A percentile compares a stretch with the other conserved stretches of the same genome.
phyloP scores from a whole-genome alignment of 768 basidiomycete species.

The Tremella fuciformis region DNA sequence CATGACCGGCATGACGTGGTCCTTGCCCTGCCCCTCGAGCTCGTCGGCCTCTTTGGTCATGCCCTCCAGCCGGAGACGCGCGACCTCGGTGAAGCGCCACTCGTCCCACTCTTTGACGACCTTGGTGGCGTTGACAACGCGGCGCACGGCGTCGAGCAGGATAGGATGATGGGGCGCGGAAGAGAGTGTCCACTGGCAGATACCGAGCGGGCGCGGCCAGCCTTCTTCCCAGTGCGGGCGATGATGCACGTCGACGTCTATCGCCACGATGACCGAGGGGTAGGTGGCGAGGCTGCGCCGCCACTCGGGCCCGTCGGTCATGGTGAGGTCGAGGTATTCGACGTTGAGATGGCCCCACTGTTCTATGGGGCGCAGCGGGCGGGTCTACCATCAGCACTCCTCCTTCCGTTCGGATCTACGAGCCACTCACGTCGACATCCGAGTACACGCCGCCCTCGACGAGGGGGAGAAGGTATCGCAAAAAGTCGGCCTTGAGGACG shows the following conservation, averaged over 20 bases:
- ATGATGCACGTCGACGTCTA: conserved; percentile 40
- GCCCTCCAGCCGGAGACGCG: conserved; percentile 8
- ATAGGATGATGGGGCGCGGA: conserved; percentile 46
- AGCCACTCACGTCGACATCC: conserved; percentile 46
- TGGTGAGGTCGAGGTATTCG: conserved; percentile 28
- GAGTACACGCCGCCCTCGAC: conserved; percentile 44
- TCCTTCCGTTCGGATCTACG: not conserved
- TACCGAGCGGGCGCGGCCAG: conserved; percentile 39
- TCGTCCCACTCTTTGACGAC: conserved; percentile 32
- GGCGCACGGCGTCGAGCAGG: conserved; percentile 40
- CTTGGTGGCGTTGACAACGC: conserved; percentile 39
- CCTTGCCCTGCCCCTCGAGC: conserved; percentile 12
- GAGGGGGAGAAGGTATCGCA: conserved; percentile 41
- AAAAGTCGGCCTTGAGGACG: conserved; percentile 43
- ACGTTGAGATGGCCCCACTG: conserved; percentile 36
- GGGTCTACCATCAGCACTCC: conserved; percentile 19
- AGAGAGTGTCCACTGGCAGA: conserved; percentile 51
- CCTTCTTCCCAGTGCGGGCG: conserved; percentile 19
- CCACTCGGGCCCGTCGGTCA: conserved; percentile 33
- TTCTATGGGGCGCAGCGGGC: conserved; percentile 36
- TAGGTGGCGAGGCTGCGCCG: conserved; percentile 19
- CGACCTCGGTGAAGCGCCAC: conserved; percentile 17
- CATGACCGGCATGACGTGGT: conserved; percentile 36
- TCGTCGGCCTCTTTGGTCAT: conserved; percentile 13
- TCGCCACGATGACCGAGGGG: conserved; percentile 36